A percentile compares a stretch with the other conserved stretches of the same genome.
Conservation (phyloP, 495 filamentous ascomycete species). For the Neohortaea acidophila region DNA sequence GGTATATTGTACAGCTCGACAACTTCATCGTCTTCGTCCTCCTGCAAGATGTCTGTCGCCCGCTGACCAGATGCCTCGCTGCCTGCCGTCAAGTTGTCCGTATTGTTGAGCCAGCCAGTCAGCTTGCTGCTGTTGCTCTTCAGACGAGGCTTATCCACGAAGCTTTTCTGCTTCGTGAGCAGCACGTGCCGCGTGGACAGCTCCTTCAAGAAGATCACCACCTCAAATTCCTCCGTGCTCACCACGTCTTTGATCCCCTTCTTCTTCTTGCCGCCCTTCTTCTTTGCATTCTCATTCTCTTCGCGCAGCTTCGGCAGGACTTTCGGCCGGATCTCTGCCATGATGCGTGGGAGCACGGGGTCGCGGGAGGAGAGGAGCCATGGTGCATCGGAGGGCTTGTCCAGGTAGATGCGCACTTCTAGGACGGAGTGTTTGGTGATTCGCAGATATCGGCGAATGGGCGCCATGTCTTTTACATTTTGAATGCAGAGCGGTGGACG, state of each 20-base stretch:
- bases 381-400: slow-evolving; percentile 62
- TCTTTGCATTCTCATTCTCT: slow-evolving; percentile 55
- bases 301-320: slow-evolving; percentile 83
- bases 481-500: too few relatives aligned
- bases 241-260: slow-evolving; percentile 64
- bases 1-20: slow-evolving; percentile 21
- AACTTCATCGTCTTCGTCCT: slow-evolving; percentile 22
- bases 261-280: slow-evolving; percentile 40
- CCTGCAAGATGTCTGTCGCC: slow-evolving; percentile 33
- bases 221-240: slow-evolving; percentile 74
- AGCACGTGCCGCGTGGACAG: slow-evolving; percentile 76
- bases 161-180: slow-evolving; percentile 63
- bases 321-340: slow-evolving; percentile 64
- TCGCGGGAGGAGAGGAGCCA: slow-evolving; percentile 69
- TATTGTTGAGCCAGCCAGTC: slow-evolving; percentile 36
- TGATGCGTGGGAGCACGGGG: slow-evolving; percentile 62
- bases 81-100: slow-evolving; percentile 25
- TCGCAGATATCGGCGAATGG: slow-evolving; percentile 66
- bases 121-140: slow-evolving; percentile 44
- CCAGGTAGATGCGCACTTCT: slow-evolving; percentile 88
- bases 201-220: slow-evolving; percentile 83
- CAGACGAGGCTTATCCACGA: slow-evolving; percentile 41
- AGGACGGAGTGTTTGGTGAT: slow-evolving; percentile 82
- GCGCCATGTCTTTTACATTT: slow-evolving; percentile 69
- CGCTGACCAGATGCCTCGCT: slow-evolving; percentile 23